Base-by-base conservation (phyloP, 176 grass and related monocot species). In the Urochloa ruziziensis region DNA sequence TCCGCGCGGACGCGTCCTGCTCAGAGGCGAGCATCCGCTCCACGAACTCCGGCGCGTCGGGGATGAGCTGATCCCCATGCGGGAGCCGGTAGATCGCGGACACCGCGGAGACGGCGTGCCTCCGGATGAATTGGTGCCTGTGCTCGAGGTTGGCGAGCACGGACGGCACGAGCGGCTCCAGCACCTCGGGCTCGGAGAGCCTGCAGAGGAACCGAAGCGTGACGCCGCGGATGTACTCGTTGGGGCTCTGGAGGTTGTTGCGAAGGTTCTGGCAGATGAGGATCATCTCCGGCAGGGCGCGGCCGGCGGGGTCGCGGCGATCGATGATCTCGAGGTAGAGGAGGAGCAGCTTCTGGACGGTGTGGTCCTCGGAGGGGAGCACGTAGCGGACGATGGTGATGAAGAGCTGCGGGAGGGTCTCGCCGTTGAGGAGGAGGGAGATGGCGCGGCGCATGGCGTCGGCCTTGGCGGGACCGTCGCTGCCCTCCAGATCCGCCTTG, bases 201-300 rank as follows among this genome's bases (percentile, higher is more conserved):
- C 91, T 82, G 67, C 94, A 94, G 48, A 94, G 86, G 78, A 97
- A 94, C 2, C 94, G 66, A 4, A 94, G 88, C 11, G 90, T 92
- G 68, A 84, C 88, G 42, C 90, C 90, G 46, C 92, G 85, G 74
- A 97, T 91, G 83, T 94, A 97, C 78, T 97, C 95, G 48, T 97
- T 97, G 70, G 92, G 80, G 80, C 89, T 86, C 74, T 92, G 88
- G 13, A 97, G 88, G 76, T 92, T 97, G 80, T 97, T 94, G 73
- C 88, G 92, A 44, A 97, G 78, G 67, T 97, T 94, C 92, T 97
- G 90, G 65, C 92, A 93, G 87, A 95, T 95, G 58, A 98, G 84
- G 82, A 98, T 95, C 92, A 98, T 97, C 92, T 97, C 90, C 15
- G 95, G 95, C 6, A 97, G 90, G 17, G 77, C 79, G 43, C 85